Conservation (phyloP, 345 rosid genomes). For the Eucalyptus erythrocorys region DNA sequence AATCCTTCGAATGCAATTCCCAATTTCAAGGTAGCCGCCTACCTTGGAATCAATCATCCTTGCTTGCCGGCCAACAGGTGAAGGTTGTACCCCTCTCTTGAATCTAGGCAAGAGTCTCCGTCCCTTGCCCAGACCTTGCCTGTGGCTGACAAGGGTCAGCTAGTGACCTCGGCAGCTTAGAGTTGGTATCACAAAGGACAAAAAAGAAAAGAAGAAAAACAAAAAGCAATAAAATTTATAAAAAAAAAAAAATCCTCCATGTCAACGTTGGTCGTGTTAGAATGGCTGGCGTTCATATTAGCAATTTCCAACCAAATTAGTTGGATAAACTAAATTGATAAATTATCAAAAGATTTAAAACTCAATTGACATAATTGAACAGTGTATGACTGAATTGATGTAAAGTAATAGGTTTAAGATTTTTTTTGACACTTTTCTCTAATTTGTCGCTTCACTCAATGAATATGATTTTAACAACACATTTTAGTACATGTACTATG, state of each 20-base stretch:
- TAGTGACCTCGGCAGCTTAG: too few species aligned
- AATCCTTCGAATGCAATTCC: neutral
- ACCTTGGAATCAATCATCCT: neutral
- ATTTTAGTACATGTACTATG: neutral
- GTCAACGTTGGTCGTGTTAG: neutral
- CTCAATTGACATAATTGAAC: neutral
- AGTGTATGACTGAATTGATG: neutral
- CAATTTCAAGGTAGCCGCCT: neutral
- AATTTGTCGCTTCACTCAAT: neutral
- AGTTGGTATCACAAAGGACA: neutral
- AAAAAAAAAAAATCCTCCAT: neutral
- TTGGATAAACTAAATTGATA: neutral
- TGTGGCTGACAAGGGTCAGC: neutral
- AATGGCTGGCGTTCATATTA: rapidly evolving
- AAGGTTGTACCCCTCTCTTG: neutral
- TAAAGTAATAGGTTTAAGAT: neutral
- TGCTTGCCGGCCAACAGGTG: neutral
- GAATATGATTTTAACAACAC: neutral
- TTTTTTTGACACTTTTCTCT: neutral
- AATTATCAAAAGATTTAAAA: neutral
- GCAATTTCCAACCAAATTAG: neutral
- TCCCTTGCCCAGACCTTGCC: neutral
- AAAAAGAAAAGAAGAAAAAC: neutral
- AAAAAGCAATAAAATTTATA: neutral
- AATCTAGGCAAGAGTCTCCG: neutral